Percentiles rank a stretch among this genome's conserved stretches.
These are phyloP conservation scores for Hypholoma sublateritium DNA, from an alignment of 768 basidiomycete species.

Conservation along the genomic window DNA sequence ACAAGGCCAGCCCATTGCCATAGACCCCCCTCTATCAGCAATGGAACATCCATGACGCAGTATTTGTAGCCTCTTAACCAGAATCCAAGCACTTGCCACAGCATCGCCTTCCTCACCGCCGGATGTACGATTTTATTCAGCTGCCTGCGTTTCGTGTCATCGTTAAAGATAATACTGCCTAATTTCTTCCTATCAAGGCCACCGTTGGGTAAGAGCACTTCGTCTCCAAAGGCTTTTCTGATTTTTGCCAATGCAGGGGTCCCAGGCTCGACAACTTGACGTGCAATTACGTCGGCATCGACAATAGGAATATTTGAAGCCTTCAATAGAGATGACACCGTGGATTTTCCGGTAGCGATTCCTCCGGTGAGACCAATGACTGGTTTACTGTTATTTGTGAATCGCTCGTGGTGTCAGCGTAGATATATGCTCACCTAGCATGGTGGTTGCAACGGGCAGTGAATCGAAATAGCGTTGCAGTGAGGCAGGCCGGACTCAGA, in stretches of 20 bases:
- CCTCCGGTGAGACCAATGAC: conserved; percentile 96
- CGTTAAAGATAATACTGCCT: conserved; percentile 82
- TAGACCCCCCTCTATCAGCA: conserved; percentile 86
- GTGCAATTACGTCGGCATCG: conserved; percentile 90
- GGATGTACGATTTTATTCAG: conserved; percentile 91
- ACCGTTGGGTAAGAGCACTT: conserved; percentile 67
- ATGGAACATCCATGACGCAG: conserved; percentile 87
- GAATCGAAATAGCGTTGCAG: not conserved
- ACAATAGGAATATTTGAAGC: conserved; percentile 75
- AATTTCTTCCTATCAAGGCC: conserved; percentile 80
- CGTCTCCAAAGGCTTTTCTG: conserved; percentile 65
- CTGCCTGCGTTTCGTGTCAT: conserved; percentile 64
- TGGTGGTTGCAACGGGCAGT: not conserved
- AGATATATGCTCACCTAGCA: not conserved
- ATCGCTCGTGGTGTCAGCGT: not conserved
- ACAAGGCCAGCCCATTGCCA: conserved; percentile 84
- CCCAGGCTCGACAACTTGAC: conserved; percentile 83
- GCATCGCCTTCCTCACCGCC: conserved; percentile 79
- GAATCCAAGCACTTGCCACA: conserved; percentile 58
- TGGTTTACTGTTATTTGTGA: conserved; percentile 24
- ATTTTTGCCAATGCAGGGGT: conserved; percentile 72
- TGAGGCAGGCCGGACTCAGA: not conserved
- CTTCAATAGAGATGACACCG: conserved; percentile 76
- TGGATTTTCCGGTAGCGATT: conserved; percentile 96
- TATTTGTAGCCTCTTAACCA: conserved; percentile 82